Conservation (phyloP, 495 filamentous ascomycete species). For the Hypoxylon subgilvum region DNA sequence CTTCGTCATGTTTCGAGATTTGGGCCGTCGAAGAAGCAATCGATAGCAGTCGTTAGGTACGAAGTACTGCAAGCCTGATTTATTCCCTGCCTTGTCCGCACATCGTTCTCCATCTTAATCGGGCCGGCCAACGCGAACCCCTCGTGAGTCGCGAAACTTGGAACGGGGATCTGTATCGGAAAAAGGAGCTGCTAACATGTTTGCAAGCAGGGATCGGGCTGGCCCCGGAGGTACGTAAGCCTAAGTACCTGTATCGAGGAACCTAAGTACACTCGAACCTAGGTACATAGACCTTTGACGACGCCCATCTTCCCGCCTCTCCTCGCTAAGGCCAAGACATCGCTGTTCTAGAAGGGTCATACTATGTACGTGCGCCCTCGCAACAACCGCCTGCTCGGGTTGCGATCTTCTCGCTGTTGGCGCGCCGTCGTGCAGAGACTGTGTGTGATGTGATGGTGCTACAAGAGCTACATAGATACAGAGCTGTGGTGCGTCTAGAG, state of each 20-base stretch:
- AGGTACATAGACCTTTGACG: too few species aligned
- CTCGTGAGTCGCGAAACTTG: conserved; percentile 20
- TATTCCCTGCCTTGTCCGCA: too few species aligned
- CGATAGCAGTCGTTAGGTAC: too few species aligned
- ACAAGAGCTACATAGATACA: not conserved
- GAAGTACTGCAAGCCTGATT: too few species aligned
- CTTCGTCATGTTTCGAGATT: too few species aligned
- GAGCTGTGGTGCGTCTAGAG: conserved; percentile 15
- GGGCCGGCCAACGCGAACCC: conserved; percentile 30
- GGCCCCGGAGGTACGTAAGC: not conserved
- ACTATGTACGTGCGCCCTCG: conserved; percentile 4
- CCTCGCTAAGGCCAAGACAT: conserved; percentile 20
- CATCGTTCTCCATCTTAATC: conserved; percentile 30
- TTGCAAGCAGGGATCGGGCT: conserved; percentile 22
- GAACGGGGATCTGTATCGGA: conserved; percentile 31
- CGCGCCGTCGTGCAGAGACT: conserved; percentile 9
- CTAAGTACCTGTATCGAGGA: not conserved
- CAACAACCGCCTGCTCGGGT: conserved; percentile 12
- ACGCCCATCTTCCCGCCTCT: not conserved
- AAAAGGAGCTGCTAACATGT: conserved; percentile 26
- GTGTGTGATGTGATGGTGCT: conserved; percentile 6
- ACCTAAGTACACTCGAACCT: too few species aligned
- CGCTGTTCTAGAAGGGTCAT: conserved; percentile 33
- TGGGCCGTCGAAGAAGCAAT: too few species aligned
- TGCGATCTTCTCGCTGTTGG: not conserved